Evolutionary conservation across 2,329 filamentous ascomycete species (phyloP).

Genomic region (Fusarium floridanum): DNA sequence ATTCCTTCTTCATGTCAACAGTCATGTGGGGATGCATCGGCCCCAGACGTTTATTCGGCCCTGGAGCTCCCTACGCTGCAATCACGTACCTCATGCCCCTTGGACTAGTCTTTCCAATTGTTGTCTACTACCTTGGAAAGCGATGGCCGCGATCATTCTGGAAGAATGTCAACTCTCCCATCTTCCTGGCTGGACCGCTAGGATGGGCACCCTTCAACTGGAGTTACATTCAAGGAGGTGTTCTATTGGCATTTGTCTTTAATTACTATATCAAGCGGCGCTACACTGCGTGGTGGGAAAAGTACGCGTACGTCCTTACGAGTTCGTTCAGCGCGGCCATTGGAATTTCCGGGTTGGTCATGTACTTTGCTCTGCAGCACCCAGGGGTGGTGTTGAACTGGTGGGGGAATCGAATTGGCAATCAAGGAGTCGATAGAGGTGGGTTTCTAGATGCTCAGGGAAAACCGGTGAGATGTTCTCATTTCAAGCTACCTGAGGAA

Average conservation of each 20-base stretch:
- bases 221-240: constrained; percentile 43
- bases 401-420: constrained; percentile 41
- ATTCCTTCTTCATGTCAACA: constrained; percentile 71
- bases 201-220: constrained; percentile 47
- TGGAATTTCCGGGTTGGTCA: constrained; percentile 43
- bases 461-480: constrained; percentile 31
- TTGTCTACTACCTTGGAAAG: constrained; percentile 29
- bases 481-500: constrained; percentile 34
- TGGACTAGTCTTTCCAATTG: constrained; percentile 35
- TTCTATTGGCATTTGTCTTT: constrained; percentile 44
- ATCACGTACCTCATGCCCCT: constrained; percentile 39
- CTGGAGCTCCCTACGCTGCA: constrained; percentile 30
- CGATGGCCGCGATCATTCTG: constrained; percentile 38
- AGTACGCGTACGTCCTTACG: constrained; percentile 47
- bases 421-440: constrained; percentile 41
- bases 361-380: constrained; percentile 45
- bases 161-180: constrained; percentile 42
- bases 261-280: constrained; percentile 44
- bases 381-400: constrained; percentile 36
- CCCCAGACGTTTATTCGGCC: constrained; percentile 70
- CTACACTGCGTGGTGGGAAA: constrained; percentile 45
- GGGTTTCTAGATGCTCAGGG: constrained; percentile 28
- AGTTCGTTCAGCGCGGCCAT: constrained; percentile 45
- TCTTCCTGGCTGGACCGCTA: constrained; percentile 42
- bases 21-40: constrained; percentile 78